Evolutionary conservation across 2,329 filamentous ascomycete species (phyloP).

Genomic region (Fusarium sp.): DNA sequence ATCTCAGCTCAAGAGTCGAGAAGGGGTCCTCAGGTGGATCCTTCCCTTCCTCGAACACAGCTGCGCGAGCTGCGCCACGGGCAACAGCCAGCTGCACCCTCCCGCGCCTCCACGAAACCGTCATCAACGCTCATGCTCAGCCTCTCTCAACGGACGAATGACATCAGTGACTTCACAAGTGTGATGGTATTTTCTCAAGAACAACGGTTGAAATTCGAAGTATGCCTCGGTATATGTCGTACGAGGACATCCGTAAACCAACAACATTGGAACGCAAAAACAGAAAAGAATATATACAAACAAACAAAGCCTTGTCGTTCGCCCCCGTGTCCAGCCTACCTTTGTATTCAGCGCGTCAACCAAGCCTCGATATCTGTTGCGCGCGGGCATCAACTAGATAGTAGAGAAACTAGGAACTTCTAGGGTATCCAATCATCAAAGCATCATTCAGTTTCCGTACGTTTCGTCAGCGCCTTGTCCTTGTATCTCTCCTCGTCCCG

Average conservation of each 20-base stretch:
- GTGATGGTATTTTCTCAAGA: not conserved
- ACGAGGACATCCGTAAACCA: not conserved
- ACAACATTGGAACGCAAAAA: not conserved
- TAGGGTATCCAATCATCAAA: constrained; percentile 13
- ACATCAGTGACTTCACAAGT: not conserved
- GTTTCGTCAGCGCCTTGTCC: not conserved
- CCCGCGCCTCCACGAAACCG: constrained; percentile 20
- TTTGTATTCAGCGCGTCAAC: not conserved
- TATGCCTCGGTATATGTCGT: not conserved
- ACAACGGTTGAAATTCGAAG: not conserved
- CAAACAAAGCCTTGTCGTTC: not conserved
- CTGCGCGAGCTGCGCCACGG: constrained; percentile 26
- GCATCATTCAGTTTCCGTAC: not conserved
- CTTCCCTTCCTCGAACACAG: not conserved
- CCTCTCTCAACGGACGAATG: not conserved
- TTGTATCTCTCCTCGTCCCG: not conserved
- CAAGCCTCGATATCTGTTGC: not conserved
- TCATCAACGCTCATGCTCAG: constrained; percentile 22
- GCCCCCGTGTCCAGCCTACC: not conserved
- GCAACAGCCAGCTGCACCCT: constrained; percentile 23
- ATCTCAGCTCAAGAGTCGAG: constrained; percentile 8
- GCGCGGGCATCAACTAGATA: constrained; percentile 5
- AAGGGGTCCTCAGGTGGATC: constrained; percentile 3
- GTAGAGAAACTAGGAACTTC: constrained; percentile 1
- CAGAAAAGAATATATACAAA: not conserved